Conservation (phyloP, 371 early-diverging fungal species). For the Chytridiales sp. region DNA sequence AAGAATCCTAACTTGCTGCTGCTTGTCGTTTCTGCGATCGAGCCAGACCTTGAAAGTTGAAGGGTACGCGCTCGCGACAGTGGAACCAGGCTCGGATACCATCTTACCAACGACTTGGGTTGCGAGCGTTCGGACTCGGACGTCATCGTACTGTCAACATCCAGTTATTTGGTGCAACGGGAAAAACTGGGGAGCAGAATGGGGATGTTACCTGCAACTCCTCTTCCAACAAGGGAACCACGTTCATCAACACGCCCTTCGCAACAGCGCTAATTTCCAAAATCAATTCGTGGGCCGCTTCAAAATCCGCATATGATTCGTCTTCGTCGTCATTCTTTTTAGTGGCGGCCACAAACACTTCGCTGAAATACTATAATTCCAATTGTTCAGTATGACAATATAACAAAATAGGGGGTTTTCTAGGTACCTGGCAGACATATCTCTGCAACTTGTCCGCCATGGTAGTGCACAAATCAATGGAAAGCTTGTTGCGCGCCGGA, state of each 20-base stretch:
- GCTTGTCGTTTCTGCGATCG: constrained; percentile 77
- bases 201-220: constrained; percentile 67
- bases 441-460: constrained; percentile 81
- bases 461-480: constrained; percentile 74
- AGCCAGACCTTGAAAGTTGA: constrained; percentile 86
- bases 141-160: constrained; percentile 56
- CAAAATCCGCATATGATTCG: constrained; percentile 57
- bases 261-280: constrained; percentile 71
- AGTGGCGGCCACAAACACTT: constrained; percentile 56
- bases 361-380: constrained; percentile 68
- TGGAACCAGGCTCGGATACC: constrained; percentile 63
- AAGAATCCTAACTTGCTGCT: constrained; percentile 60
- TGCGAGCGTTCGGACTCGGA: constrained; percentile 73
- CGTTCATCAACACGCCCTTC: constrained; percentile 79
- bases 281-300: constrained; percentile 74
- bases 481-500: constrained; percentile 73
- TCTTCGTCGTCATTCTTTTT: constrained; percentile 33
- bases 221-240: constrained; percentile 93
- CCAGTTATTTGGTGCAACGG: constrained; percentile 4
- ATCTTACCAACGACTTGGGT: constrained; percentile 81
- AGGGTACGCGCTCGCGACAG: constrained; percentile 72
- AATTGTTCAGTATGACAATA: background rate
- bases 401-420: background rate
- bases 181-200: constrained; percentile 1
- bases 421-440: constrained; percentile 76